Base-by-base conservation (phyloP, 1,284 basidiomycete species). In the Marasmius sp. region DNA sequence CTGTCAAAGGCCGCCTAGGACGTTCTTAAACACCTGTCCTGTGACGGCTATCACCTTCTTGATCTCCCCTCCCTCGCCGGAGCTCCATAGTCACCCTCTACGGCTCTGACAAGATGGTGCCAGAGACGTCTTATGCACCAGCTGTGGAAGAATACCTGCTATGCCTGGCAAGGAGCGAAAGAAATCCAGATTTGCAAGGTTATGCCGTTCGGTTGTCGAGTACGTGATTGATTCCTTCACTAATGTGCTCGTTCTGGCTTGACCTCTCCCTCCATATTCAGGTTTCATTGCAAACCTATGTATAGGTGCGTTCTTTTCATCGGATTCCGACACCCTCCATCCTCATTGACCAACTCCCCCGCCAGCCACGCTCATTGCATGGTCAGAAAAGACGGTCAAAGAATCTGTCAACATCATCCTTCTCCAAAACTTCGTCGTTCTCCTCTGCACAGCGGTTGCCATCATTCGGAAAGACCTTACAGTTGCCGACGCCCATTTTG, bases 401-500 rank as follows among this genome's bases (percentile, higher is more conserved):
- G 18, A 36, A 18, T 43, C 56, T 7, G 14, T 38, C 59, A 50
- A 70, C 50, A 61, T 64, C 5, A 41, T 61, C 41, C 66, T 70
- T 53, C 59, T 68, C 11, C 64, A 65, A 39, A 54, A 60, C 5
- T 62, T 57, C 57, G 61, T 58, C 14, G 43, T 65, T 10, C 16
- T 65, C 9, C 11, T 62, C 20, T 56, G 48, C 18, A 47, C 64
- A 7, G 59, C 61, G 43, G 50, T 65, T 45, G 61, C 58, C 41
- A 51, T 65, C 41, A 47, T 47, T 12, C 57, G 61, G 34, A 56
- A 58, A 22, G 45, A 62, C 34, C 58, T 65, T 22, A 54, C 53
- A 33, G 48, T 65, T 4, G 58, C 64, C 33, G 64, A 65, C 33
- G 64, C 64, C 11, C 64, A 65, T 53, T 65, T 65, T 43, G 58